These are phyloP conservation scores for Lepiota venenata DNA, from an alignment of 768 basidiomycete genomes.

Conservation along the genomic window DNA sequence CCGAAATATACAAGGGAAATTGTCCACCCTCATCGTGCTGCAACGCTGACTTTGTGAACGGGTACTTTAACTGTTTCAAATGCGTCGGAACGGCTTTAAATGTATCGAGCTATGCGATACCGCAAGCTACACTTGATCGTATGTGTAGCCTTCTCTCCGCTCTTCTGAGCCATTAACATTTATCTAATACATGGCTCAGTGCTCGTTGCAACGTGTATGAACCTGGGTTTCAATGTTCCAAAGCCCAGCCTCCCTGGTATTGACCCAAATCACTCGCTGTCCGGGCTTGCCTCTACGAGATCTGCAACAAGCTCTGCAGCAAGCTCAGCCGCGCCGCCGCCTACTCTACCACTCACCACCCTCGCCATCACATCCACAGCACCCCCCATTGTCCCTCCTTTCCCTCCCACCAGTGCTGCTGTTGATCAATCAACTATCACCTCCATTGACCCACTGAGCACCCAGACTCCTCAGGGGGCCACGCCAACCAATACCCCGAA, in stretches of 20 bases:
- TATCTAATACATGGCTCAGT: not conserved
- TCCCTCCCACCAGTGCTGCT: not conserved
- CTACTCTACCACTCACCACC: not conserved
- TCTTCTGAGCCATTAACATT: not conserved
- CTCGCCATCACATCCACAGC: not conserved
- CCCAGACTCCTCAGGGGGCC: constrained; percentile 1
- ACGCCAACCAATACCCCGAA: not conserved
- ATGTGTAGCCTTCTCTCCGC: not conserved
- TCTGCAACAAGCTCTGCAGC: not conserved
- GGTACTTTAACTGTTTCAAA: constrained; percentile 30
- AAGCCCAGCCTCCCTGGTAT: constrained; percentile 26
- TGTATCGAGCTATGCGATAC: constrained; percentile 23
- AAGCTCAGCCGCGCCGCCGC: no score
- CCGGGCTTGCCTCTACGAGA: not conserved
- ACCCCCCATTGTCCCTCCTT: not conserved
- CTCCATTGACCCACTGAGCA: not conserved
- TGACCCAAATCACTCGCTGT: constrained; percentile 21
- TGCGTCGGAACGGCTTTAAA: constrained; percentile 28
- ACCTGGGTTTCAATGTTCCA: constrained; percentile 16
- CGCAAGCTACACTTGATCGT: constrained; percentile 27
- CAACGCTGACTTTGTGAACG: constrained; percentile 22
- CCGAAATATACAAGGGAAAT: constrained; percentile 2
- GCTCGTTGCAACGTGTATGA: constrained; percentile 6
- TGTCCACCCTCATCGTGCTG: constrained; percentile 23
- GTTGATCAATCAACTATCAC: not conserved